Conservation (phyloP, 768 basidiomycete genomes). For the Amanita polypyramis region DNA sequence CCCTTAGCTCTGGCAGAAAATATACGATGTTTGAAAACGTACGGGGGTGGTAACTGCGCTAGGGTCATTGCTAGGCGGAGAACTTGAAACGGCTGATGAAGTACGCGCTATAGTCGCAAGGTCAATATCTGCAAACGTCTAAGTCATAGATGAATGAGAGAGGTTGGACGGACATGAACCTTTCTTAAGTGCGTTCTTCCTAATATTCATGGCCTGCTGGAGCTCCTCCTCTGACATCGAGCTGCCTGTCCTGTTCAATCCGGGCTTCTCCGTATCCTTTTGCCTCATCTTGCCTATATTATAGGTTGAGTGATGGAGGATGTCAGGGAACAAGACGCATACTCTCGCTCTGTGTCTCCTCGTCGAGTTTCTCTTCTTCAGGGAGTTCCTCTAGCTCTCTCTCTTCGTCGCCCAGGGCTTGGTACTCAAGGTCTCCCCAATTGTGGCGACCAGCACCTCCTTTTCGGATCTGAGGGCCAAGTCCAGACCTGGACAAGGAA, state of each 20-base stretch:
- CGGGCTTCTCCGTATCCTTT: conserved; percentile 19
- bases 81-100: conserved; percentile 57
- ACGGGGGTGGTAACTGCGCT: background rate
- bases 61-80: conserved; percentile 20
- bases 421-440: conserved; percentile 69
- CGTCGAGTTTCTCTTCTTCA: conserved; percentile 15
- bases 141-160: background rate
- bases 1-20: background rate
- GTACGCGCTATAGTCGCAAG: conserved; percentile 77
- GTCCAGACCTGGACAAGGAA: conserved; percentile 68
- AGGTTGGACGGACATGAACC: conserved; percentile 23
- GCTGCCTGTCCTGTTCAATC: conserved; percentile 26
- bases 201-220: conserved; percentile 51
- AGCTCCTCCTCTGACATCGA: conserved; percentile 54
- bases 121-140: conserved; percentile 31
- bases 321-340: background rate
- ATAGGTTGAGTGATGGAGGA: background rate
- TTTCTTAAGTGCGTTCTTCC: conserved; percentile 65
- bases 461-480: conserved; percentile 65
- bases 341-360: background rate
- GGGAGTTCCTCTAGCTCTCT: conserved; percentile 29
- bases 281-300: conserved; percentile 10
- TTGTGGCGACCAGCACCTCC: conserved; percentile 74
- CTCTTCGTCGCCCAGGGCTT: conserved; percentile 45
- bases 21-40: background rate